Evolutionary conservation across 495 filamentous ascomycete species (phyloP).

Genomic region (Aspergillus cavernicola): DNA sequence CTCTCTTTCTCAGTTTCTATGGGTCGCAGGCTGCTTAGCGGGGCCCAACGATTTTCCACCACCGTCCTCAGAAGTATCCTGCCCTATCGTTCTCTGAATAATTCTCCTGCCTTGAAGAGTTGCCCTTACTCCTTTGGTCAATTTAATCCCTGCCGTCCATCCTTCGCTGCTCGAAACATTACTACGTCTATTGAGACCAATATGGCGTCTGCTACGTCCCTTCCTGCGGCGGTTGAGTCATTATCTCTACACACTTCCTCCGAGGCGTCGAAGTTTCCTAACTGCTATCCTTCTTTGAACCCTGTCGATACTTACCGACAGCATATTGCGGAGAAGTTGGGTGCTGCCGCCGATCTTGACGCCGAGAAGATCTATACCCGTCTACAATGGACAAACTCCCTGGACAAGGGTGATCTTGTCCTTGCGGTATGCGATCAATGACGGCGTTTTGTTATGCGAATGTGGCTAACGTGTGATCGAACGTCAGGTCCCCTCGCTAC

Average conservation of each 20-base stretch:
- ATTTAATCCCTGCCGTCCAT: conserved; percentile 17
- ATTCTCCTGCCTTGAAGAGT: conserved; percentile 11
- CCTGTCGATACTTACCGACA: conserved; percentile 84
- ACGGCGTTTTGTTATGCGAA: background rate
- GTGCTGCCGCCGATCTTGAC: conserved; percentile 70
- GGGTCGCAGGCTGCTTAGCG: conserved; percentile 43
- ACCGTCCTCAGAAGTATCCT: conserved; percentile 22
- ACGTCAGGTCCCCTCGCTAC: conserved; percentile 60
- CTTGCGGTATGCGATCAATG: conserved; percentile 53
- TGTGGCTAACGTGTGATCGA: conserved; percentile 1
- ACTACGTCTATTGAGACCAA: too few species aligned
- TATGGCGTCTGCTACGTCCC: conserved; percentile 35
- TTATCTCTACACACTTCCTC: conserved; percentile 39
- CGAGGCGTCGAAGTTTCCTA: conserved; percentile 37
- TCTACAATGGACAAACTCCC: conserved; percentile 73
- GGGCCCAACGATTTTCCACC: conserved; percentile 40
- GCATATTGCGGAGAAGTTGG: conserved; percentile 71
- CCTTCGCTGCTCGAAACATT: conserved; percentile 2
- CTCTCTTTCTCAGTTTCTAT: conserved; percentile 28
- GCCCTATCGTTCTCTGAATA: conserved; percentile 15
- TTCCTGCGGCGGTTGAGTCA: conserved; percentile 36
- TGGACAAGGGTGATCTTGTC: conserved; percentile 87
- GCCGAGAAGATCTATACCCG: conserved; percentile 70
- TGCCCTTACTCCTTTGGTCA: conserved; percentile 9
- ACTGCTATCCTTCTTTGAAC: conserved; percentile 66